Evolutionary conservation across 2,329 filamentous ascomycete species (phyloP).

Genomic region (Penicillium corylophilum): DNA sequence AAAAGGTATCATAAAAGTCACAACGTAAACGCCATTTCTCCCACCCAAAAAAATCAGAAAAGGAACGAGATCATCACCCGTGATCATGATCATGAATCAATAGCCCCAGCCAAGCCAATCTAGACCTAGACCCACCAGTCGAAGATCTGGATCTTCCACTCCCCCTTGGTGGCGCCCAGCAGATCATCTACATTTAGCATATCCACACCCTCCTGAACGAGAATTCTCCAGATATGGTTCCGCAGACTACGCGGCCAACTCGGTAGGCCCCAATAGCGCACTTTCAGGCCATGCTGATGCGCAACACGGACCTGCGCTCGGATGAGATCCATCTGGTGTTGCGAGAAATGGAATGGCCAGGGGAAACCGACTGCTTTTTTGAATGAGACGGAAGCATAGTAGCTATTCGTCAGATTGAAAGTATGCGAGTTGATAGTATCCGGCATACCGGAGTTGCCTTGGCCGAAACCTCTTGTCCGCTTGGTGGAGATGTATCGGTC

Average conservation of each 20-base stretch:
- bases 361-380: slow-evolving; percentile 47
- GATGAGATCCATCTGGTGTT: slow-evolving; percentile 47
- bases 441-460: slow-evolving; percentile 47
- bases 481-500: neutral
- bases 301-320: slow-evolving; percentile 54
- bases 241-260: slow-evolving; percentile 55
- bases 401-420: slow-evolving; percentile 54
- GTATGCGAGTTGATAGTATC: slow-evolving; percentile 38
- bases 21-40: slow-evolving; percentile 1
- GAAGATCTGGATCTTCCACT: slow-evolving; percentile 46
- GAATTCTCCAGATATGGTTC: slow-evolving; percentile 55
- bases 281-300: slow-evolving; percentile 53
- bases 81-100: slow-evolving; percentile 2
- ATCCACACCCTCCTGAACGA: slow-evolving; percentile 56
- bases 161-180: slow-evolving; percentile 45
- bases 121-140: slow-evolving; percentile 32
- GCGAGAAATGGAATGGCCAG: slow-evolving; percentile 51
- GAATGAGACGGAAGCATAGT: slow-evolving; percentile 59
- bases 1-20: slow-evolving; percentile 10
- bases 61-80: neutral
- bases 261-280: slow-evolving; percentile 58
- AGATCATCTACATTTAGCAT: slow-evolving; percentile 61
- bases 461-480: slow-evolving; percentile 33
- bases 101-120: neutral
- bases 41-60: slow-evolving; percentile 1